A percentile compares a stretch with the other conserved stretches of the same genome.
Evolutionary conservation across 495 filamentous ascomycete species (phyloP).

Genomic region (Aspergillus carlsbadensis): DNA sequence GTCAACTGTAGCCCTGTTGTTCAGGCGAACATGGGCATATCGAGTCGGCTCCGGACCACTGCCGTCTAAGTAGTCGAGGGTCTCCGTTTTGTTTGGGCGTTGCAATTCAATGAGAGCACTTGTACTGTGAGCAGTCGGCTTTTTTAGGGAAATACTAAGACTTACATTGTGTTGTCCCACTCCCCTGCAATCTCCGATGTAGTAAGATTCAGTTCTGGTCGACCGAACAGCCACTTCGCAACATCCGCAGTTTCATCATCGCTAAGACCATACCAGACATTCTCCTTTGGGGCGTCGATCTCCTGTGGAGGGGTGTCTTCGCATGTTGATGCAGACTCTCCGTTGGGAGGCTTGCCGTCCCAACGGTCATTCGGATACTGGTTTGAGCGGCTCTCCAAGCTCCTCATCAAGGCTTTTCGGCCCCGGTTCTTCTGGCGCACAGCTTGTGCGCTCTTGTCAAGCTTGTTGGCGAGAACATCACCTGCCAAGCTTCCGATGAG

Average conservation of each 20-base stretch:
- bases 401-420: conserved; percentile 12
- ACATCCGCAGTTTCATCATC: conserved; percentile 17
- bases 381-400: conserved; percentile 10
- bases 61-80: conserved; percentile 10
- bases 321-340: not conserved
- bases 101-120: conserved; percentile 19
- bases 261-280: conserved; percentile 14
- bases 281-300: conserved; percentile 16
- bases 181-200: conserved; percentile 10
- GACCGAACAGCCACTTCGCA: conserved; percentile 16
- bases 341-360: not conserved
- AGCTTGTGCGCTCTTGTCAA: conserved; percentile 3
- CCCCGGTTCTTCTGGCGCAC: conserved; percentile 9
- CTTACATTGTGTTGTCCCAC: conserved; percentile 22
- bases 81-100: conserved; percentile 18
- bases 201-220: conserved; percentile 17
- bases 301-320: conserved; percentile 10
- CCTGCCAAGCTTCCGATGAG: conserved; percentile 12
- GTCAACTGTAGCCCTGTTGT: conserved; percentile 15
- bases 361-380: conserved; percentile 6
- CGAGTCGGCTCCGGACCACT: not conserved
- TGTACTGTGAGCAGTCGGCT: not conserved
- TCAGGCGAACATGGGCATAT: conserved; percentile 16
- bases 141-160: not conserved
- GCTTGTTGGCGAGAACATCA: conserved; percentile 13